Evolutionary conservation across 2,329 filamentous ascomycete genomes (phyloP).

Genomic region (Nigrospora osmanthi): DNA sequence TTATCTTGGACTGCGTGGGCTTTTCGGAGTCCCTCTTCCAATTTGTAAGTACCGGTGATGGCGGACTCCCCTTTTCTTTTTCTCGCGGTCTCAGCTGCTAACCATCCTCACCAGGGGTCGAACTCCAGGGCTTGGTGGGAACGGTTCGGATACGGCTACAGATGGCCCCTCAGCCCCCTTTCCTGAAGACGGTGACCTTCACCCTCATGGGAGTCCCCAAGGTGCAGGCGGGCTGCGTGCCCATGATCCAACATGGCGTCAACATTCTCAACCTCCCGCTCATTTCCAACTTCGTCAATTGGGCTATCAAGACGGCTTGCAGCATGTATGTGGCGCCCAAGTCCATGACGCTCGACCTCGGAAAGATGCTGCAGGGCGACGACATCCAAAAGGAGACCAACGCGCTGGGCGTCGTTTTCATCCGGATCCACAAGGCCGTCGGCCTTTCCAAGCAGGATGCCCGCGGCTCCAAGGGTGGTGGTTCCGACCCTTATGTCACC

Average conservation of each 20-base stretch:
- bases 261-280: conserved; percentile 88
- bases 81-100: not conserved
- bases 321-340: conserved; percentile 93
- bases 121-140: conserved; percentile 83
- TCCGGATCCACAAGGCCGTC: conserved; percentile 81
- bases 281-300: conserved; percentile 96
- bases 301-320: conserved; percentile 79
- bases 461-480: conserved; percentile 74
- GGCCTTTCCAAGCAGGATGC: conserved; percentile 87
- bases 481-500: conserved; percentile 93
- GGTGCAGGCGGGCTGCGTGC: conserved; percentile 80
- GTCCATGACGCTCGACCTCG: conserved; percentile 84
- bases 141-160: conserved; percentile 78
- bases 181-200: conserved; percentile 84
- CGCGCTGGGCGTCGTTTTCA: conserved; percentile 83
- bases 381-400: conserved; percentile 84
- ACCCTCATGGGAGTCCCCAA: conserved; percentile 92
- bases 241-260: conserved; percentile 83
- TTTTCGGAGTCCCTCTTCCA: conserved; percentile 82
- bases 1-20: conserved; percentile 80
- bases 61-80: not conserved
- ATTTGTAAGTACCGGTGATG: conserved; percentile 46
- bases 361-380: conserved; percentile 85
- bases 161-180: conserved; percentile 84
- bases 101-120: conserved; percentile 46